phyloP scores from a whole-genome alignment of 1,139 yeast genomes.

The Yarrowia galli region DNA sequence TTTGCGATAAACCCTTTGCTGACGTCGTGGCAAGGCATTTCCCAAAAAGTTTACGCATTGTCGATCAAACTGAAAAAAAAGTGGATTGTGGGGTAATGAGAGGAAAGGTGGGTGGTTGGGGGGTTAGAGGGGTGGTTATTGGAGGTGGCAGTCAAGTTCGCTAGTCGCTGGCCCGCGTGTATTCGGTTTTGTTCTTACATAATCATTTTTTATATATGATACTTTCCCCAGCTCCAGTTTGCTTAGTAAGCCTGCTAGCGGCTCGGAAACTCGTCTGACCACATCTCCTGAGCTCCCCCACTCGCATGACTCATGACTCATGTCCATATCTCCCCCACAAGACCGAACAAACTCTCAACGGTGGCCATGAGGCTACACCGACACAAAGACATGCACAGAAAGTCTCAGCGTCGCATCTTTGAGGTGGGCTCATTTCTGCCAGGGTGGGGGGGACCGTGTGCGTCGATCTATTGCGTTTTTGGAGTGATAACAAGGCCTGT shows the following conservation, averaged over 20 bases:
- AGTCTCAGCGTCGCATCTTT: background rate
- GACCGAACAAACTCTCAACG: background rate
- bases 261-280: background rate
- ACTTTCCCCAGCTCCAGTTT: too few relatives aligned
- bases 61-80: background rate
- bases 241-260: background rate
- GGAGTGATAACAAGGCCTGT: background rate
- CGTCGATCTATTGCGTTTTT: background rate
- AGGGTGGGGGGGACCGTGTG: background rate
- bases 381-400: constrained; percentile 3
- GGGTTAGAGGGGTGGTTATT: too few relatives aligned
- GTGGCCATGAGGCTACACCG: background rate
- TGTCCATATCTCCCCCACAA: background rate
- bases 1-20: background rate
- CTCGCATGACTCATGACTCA: background rate
- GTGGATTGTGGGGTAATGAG: background rate
- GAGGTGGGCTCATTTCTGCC: background rate
- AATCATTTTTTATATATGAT: too few relatives aligned
- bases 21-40: background rate
- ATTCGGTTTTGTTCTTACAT: too few relatives aligned
- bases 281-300: background rate
- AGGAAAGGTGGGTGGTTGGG: too few relatives aligned
- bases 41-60: background rate
- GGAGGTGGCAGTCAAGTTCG: too few relatives aligned
- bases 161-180: too few relatives aligned